Evolutionary conservation across 352 stramenopile genomes (phyloP), one percentile per base, ranked within the genome.

Genomic region (Phytophthora cryptogea): DNA sequence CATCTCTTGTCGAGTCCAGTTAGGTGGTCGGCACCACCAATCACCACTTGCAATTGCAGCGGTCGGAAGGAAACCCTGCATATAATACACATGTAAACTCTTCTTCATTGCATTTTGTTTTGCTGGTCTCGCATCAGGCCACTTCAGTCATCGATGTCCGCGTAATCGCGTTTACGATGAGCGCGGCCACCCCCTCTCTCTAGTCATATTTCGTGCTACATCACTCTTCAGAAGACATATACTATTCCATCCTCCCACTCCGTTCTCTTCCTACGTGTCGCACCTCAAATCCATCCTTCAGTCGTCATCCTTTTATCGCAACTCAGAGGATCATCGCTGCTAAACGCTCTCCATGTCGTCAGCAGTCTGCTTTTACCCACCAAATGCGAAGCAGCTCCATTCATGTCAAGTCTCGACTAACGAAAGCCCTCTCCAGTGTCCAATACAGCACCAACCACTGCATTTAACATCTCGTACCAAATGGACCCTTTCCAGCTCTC

Each of bases 401-500:
- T 32, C 17, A 43, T 43, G 23, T 13, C 32, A 10, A 39, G 33
- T 16, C 23, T 45, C n/a, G 48, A 33, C 17, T 58, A 49, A 16
- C 39, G 32, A 41, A 48, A 42, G 13, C 31, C 20, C 20, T 23
- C 20, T 23, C 20, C 2, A 23, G 20, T 23, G 20, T 23, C 20
- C 20, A 23, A 23, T 23, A 23, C 20, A 23, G 20, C 20, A 23
- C 20, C 20, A 23, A 23, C 20, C 20, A 3, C 20, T 23, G 20
- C 20, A 23, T 23, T 23, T 23, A 23, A 23, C 20, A 1, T 16
- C 20, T 30, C 6, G 9, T 10, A n/a, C 28, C 11, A 16, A 10
- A 70, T 70, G 61, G 48, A 70, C 13, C 42, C 55, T 31, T 55
- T 57, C 23, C 48, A 52, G 20, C 20, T 23, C 20, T 23, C 20